Conservation (phyloP, 2,329 filamentous ascomycete species). For the Macrophomina pseudophaseolina region DNA sequence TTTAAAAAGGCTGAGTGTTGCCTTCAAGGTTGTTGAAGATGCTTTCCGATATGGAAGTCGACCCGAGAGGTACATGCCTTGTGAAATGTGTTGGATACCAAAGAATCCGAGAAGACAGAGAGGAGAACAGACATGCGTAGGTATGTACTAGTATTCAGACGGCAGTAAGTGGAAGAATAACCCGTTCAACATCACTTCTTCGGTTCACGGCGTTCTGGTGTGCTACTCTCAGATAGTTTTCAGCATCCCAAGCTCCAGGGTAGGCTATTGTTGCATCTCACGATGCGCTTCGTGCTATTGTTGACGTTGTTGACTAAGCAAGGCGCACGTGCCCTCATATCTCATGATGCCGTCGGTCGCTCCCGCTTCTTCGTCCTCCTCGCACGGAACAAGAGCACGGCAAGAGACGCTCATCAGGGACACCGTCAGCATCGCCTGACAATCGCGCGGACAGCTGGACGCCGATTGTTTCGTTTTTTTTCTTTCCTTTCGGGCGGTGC, state of each 20-base stretch:
- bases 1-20: neutral
- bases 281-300: neutral
- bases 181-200: neutral
- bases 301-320: neutral
- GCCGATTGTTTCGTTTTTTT: neutral
- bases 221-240: neutral
- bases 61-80: no score
- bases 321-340: neutral
- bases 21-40: no score
- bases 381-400: slow-evolving; percentile 6
- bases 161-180: neutral
- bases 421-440: slow-evolving; percentile 5
- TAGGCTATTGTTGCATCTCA: slow-evolving; percentile 9
- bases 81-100: no score
- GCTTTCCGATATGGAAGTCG: no score
- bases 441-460: neutral
- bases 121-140: no score
- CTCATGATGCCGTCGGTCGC: neutral
- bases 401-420: neutral
- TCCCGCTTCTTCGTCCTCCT: neutral
- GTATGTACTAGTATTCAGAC: neutral
- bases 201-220: neutral
- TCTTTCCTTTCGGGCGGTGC: slow-evolving; percentile 2
- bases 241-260: neutral
- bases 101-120: no score